Conservation (phyloP, 179 eudicot genomes). For the Heliamphora ciliata region DNA sequence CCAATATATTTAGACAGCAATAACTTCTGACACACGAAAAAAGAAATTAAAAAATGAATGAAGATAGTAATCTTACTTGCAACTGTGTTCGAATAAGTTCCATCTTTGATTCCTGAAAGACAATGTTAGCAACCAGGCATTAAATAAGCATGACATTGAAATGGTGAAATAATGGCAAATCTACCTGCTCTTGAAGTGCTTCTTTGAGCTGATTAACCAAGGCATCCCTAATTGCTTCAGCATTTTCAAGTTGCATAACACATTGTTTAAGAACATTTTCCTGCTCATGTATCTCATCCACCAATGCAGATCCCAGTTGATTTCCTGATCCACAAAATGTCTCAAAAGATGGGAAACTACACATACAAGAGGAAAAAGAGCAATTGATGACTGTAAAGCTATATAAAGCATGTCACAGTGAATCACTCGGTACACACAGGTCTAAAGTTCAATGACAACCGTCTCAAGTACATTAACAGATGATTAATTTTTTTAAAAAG, state of each 20-base stretch:
- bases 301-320: constrained; percentile 35
- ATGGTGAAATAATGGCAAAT: constrained; percentile 2
- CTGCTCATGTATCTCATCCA: constrained; percentile 65
- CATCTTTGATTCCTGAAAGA: constrained; percentile 65
- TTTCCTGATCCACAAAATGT: constrained; percentile 40
- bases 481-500: no score
- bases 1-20: not conserved
- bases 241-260: constrained; percentile 57
- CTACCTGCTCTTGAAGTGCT: constrained; percentile 81
- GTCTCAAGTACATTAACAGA: no score
- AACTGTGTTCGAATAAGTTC: constrained; percentile 45
- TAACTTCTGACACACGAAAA: not conserved
- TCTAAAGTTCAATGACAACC: no score
- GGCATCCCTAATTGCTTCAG: constrained; percentile 53
- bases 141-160: constrained; percentile 7
- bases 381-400: no score
- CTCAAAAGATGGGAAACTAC: not conserved
- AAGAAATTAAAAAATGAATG: not conserved
- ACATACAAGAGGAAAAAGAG: not conserved
- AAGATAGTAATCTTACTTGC: constrained; percentile 40
- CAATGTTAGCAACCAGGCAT: constrained; percentile 17
- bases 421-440: no score
- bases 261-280: constrained; percentile 56
- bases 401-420: no score
- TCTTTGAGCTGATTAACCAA: constrained; percentile 68